A percentile compares a stretch with the other conserved stretches of the same genome.
Evolutionary conservation across 176 grass and related monocot species (phyloP).

Genomic region (Carex myosuroides): DNA sequence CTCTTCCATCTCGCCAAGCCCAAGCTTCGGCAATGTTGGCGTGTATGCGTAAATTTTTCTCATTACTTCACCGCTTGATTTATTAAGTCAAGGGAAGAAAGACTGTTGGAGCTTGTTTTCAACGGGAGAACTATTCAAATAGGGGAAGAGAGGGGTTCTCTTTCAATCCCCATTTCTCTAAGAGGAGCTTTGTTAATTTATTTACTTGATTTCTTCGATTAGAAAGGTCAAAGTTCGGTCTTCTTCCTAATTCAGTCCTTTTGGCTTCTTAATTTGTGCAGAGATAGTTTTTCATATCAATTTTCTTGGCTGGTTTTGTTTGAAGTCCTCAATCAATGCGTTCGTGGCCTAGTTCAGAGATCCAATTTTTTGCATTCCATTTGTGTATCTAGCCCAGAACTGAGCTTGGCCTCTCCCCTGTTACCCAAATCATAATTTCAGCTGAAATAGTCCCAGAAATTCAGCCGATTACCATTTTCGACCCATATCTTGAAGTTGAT

Average conservation of each 20-base stretch:
- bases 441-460: background rate
- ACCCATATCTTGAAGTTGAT: constrained; percentile 1
- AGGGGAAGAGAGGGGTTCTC: background rate
- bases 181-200: background rate
- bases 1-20: background rate
- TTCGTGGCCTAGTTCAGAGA: background rate
- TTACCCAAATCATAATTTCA: background rate
- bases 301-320: background rate
- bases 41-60: background rate
- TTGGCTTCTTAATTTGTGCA: background rate
- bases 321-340: background rate
- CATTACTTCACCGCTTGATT: background rate
- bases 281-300: constrained; percentile 5
- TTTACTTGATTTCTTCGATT: constrained; percentile 13
- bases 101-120: background rate
- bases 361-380: constrained; percentile 7
- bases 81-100: background rate
- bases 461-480: background rate
- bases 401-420: background rate
- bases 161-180: background rate
- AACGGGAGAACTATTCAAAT: background rate
- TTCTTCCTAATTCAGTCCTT: background rate
- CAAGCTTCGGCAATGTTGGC: background rate
- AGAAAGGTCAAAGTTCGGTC: constrained; percentile 8
- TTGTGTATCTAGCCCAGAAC: background rate